phyloP scores from a whole-genome alignment of 2,329 filamentous ascomycete species.

The Alternaria sp. region DNA sequence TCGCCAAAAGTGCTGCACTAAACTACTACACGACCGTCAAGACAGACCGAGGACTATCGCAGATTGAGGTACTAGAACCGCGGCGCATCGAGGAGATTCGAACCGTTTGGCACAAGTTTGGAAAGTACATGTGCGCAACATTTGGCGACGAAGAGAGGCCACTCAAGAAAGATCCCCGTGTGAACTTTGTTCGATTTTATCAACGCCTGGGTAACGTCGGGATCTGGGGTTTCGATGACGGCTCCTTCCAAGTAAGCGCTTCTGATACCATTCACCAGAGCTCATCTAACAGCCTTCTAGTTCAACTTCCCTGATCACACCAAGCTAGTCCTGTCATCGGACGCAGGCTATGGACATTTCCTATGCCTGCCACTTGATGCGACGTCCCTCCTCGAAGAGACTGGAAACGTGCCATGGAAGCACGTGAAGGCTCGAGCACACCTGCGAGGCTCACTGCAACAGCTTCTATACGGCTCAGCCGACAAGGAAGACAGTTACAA shows the following conservation, averaged over 20 bases:
- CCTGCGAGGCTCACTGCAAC: constrained; percentile 75
- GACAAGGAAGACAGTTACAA: constrained; percentile 59
- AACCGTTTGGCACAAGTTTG: constrained; percentile 73
- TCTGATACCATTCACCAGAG: not conserved
- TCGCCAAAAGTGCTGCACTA: constrained; percentile 57
- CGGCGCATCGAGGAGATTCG: constrained; percentile 64
- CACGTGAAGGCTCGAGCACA: constrained; percentile 75
- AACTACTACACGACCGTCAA: constrained; percentile 76
- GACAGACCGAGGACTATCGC: constrained; percentile 68
- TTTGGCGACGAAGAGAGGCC: constrained; percentile 58
- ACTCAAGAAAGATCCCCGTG: constrained; percentile 56
- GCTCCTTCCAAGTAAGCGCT: constrained; percentile 74
- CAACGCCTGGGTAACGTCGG: constrained; percentile 82
- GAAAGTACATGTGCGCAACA: constrained; percentile 69
- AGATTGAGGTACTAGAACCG: constrained; percentile 68
- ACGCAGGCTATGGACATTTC: constrained; percentile 79
- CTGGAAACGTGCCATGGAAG: constrained; percentile 69
- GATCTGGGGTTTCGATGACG: constrained; percentile 82
- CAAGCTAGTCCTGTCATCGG: constrained; percentile 78
- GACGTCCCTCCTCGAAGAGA: constrained; percentile 68
- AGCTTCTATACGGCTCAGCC: constrained; percentile 69
- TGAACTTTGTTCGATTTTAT: constrained; percentile 76
- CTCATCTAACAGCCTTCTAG: constrained; percentile 52
- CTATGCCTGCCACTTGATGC: constrained; percentile 78
- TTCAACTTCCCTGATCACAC: constrained; percentile 91